phyloP scores from a whole-genome alignment of 192 early-diverging fungal species.

The Martensiomyces pterosporus region DNA sequence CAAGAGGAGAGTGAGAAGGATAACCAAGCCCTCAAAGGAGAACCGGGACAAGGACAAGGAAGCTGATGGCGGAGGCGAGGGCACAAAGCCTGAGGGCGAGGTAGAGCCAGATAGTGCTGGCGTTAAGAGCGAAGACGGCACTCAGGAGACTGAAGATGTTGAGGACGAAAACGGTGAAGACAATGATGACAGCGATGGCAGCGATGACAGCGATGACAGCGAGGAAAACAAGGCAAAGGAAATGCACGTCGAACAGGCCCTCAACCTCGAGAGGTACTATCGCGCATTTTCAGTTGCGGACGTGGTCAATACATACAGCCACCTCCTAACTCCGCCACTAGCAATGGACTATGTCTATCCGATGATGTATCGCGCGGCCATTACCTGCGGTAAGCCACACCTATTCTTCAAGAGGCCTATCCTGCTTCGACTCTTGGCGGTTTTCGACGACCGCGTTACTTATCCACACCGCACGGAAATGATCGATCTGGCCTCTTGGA shows the following conservation, averaged over 20 bases:
- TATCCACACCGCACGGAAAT: conserved; percentile 24
- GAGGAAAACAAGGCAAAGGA: conserved; percentile 7
- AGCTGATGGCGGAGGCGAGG: not conserved
- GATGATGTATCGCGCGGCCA: conserved; percentile 38
- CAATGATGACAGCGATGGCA: not conserved
- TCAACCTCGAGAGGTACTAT: conserved; percentile 27
- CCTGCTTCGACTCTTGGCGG: conserved; percentile 23
- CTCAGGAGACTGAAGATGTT: not conserved
- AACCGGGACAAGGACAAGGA: not conserved
- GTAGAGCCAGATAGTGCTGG: too few species aligned
- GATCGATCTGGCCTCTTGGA: conserved; percentile 38
- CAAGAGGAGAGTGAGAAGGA: conserved; percentile 22
- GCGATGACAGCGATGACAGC: conserved; percentile 4
- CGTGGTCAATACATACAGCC: conserved; percentile 31
- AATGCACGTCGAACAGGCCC: conserved; percentile 22
- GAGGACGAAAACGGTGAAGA: conserved; percentile 6
- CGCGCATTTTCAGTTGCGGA: conserved; percentile 33
- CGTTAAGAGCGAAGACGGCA: too few species aligned
- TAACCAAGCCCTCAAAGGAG: not conserved
- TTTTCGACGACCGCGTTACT: conserved; percentile 30
- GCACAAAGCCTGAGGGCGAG: conserved; percentile 1
- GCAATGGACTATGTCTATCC: conserved; percentile 35
- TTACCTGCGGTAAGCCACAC: conserved; percentile 22
- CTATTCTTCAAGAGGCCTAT: conserved; percentile 33
- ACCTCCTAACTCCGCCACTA: conserved; percentile 28